A percentile compares a stretch with the other conserved stretches of the same genome.
These are phyloP conservation scores for Fomitiporia mediterranea DNA, from an alignment of 1,284 basidiomycete species.

Conservation along the genomic window DNA sequence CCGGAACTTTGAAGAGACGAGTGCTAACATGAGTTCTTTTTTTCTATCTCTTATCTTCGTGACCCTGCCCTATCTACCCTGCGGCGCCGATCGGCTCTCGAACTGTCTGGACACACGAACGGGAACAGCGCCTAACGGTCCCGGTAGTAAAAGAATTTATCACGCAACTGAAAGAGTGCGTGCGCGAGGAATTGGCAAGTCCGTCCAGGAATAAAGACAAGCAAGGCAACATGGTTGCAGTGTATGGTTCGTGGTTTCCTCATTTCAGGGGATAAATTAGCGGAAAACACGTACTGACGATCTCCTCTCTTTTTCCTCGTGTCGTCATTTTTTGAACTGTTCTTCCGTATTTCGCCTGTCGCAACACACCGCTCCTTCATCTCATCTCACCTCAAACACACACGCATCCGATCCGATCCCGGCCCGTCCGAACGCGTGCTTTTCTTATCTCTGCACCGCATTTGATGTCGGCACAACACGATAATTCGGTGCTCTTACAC, in stretches of 20 bases:
- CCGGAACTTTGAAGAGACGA: not conserved
- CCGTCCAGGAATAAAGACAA: conserved; percentile 38
- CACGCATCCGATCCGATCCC: not conserved
- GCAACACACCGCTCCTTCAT: not conserved
- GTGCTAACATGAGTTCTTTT: not conserved
- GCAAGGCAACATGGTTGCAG: conserved; percentile 78
- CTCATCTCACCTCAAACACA: not conserved
- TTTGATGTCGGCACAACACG: not conserved
- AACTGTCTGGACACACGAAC: too few relatives aligned
- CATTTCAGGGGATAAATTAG: not conserved
- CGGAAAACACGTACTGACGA: not conserved
- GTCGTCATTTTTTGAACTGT: not conserved
- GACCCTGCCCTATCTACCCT: not conserved
- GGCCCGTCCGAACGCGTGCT: not conserved
- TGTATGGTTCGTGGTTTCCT: conserved; percentile 69
- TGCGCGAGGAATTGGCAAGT: conserved; percentile 54
- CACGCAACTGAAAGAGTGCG: conserved; percentile 73
- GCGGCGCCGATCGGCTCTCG: too few relatives aligned
- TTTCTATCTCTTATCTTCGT: not conserved
- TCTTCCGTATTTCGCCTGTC: conserved; percentile 2
- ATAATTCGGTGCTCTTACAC: too few relatives aligned
- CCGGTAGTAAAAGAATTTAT: conserved; percentile 75
- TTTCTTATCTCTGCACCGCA: not conserved
- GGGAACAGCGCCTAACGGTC: conserved; percentile 70
- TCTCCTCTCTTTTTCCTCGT: not conserved